phyloP scores from a whole-genome alignment of 768 basidiomycete genomes.

The Suillus spraguei region DNA sequence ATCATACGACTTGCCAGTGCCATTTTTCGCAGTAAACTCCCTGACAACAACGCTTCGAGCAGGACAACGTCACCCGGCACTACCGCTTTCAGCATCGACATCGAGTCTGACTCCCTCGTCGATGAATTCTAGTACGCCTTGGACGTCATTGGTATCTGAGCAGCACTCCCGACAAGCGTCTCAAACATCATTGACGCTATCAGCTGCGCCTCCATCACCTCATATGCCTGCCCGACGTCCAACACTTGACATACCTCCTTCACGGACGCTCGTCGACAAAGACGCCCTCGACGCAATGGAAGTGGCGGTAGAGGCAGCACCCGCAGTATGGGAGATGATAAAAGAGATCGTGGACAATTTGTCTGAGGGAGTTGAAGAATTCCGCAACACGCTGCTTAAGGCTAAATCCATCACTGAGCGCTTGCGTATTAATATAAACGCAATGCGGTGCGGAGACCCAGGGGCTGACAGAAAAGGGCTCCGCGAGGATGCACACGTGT shows the following conservation, averaged over 20 bases:
- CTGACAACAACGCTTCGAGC: conserved; percentile 44
- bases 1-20: conserved; percentile 50
- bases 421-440: conserved; percentile 58
- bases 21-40: conserved; percentile 25
- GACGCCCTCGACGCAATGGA: conserved; percentile 81
- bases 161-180: conserved; percentile 48
- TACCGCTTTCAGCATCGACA: conserved; percentile 34
- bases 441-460: conserved; percentile 59
- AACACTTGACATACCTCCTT: conserved; percentile 52
- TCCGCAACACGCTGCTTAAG: conserved; percentile 55
- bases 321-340: conserved; percentile 81
- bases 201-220: conserved; percentile 40
- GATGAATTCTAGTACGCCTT: conserved; percentile 10
- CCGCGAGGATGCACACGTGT: conserved; percentile 76
- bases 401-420: conserved; percentile 68
- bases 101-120: conserved; percentile 20
- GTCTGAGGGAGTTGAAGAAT: conserved; percentile 47
- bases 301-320: conserved; percentile 76
- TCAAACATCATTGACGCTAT: conserved; percentile 42
- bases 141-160: conserved; percentile 19
- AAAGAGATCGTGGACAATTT: conserved; percentile 71
- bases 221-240: conserved; percentile 29
- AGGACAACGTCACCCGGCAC: conserved; percentile 50
- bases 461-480: conserved; percentile 60
- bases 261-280: conserved; percentile 71